Percentiles rank a stretch among this genome's conserved stretches.
Evolutionary conservation across 2,329 filamentous ascomycete genomes (phyloP).

Genomic region (Fonsecaea monophora): DNA sequence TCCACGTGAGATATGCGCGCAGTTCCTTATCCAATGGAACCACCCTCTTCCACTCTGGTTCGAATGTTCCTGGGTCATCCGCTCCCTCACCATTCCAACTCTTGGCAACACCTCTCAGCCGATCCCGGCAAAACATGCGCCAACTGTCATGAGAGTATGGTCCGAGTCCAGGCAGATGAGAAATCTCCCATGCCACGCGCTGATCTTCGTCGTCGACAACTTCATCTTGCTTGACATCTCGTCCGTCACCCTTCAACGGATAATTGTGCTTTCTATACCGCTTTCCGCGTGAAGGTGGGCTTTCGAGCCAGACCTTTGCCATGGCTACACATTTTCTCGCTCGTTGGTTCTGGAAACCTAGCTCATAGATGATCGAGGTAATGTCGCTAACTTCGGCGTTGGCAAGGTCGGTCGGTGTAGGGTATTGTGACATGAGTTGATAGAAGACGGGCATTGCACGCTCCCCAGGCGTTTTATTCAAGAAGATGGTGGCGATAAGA

Average conservation of each 20-base stretch:
- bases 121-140: constrained; percentile 90
- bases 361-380: constrained; percentile 67
- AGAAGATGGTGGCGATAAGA: constrained; percentile 80
- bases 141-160: constrained; percentile 87
- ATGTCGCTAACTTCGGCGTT: constrained; percentile 64
- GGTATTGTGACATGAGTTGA: constrained; percentile 70
- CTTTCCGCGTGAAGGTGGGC: constrained; percentile 66
- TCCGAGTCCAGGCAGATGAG: constrained; percentile 77
- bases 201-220: constrained; percentile 57
- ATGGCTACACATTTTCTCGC: constrained; percentile 72
- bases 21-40: constrained; percentile 81
- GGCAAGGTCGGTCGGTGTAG: constrained; percentile 69
- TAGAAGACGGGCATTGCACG: constrained; percentile 79
- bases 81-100: constrained; percentile 69
- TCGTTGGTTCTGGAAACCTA: constrained; percentile 74
- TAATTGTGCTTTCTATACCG: constrained; percentile 66
- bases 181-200: constrained; percentile 77
- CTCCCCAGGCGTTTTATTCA: constrained; percentile 78
- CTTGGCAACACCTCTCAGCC: constrained; percentile 68
- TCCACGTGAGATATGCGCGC: constrained; percentile 84
- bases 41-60: constrained; percentile 91
- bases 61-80: constrained; percentile 58
- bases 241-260: constrained; percentile 58
- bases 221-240: constrained; percentile 56
- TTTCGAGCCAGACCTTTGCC: constrained; percentile 70